Evolutionary conservation across 2,329 filamentous ascomycete species (phyloP), one percentile per base, ranked within the genome.

Genomic region (Massarina eburnea): DNA sequence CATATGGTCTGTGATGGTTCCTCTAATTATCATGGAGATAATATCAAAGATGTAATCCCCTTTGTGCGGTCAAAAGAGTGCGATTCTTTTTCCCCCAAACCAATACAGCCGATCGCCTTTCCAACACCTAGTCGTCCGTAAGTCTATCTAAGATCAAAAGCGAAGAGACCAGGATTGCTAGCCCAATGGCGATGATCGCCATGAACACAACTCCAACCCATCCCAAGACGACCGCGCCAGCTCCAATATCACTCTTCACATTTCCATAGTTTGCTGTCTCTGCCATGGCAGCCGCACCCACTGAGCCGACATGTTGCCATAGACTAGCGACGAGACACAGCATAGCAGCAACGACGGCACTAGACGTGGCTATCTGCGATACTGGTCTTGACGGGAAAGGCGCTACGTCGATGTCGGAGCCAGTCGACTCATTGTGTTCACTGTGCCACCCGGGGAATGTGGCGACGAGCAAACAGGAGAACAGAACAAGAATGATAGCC

Each of bases 401-500:
- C 72, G 91, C 92, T 62, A 95, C 85, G 72, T 94, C 88, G 59
- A 86, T 83, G 59, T 92, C 89, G 40, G 83, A 88, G 37, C 89
- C 90, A 41, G 70, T 71, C 5, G 32, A 9, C n/a, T 80, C 84
- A 71, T 91, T 86, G 52, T 84, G 80, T 70, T 94, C 89, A 70
- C 94, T 88, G 70, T 95, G 90, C 89, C 91, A 96, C 54, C 90
- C 90, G 2, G 91, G 92, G 73, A 96, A 96, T 27, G 91, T 96
- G 43, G 90, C 90, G 38, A 96, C 83, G 32, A 96, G 81, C 43
- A 96, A 79, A 66, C 96, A 86, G 71, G 89, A 95, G 68, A 96
- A 78, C 72, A 96, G 96, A 58, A 91, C 89, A 62, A 96, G 89
- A 67, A 96, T 86, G 63, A 96, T 89, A 61, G 91, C 91, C 66